phyloP scores from a whole-genome alignment of 345 rosid species.

The Pistacia vera region DNA sequence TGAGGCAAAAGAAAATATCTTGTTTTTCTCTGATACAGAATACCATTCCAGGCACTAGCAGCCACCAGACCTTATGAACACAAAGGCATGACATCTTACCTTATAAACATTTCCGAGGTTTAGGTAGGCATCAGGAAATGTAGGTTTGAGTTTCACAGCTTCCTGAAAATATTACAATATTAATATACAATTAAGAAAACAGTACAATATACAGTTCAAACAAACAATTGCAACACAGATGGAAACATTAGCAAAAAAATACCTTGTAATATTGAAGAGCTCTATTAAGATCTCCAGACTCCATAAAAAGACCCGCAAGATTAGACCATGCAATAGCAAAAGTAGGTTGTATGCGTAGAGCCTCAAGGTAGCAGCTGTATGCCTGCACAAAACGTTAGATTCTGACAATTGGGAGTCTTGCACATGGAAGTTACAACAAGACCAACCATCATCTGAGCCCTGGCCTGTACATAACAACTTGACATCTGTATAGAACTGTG shows the following conservation, averaged over 20 bases:
- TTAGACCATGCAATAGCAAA: conserved; percentile 99
- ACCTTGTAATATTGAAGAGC: conserved; percentile 98
- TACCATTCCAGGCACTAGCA: conserved; percentile 32
- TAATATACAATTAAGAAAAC: conserved; percentile 6
- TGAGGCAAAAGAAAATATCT: conserved; percentile 45
- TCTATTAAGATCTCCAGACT: conserved; percentile 89
- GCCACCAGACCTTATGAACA: conserved; percentile 32
- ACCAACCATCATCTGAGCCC: conserved; percentile 81
- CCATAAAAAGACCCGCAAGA: conserved; percentile 99
- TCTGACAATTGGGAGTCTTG: conserved; percentile 71
- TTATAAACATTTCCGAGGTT: conserved; percentile 97
- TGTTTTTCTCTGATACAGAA: conserved; percentile 39
- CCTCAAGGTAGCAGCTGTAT: conserved; percentile 93
- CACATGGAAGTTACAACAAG: conserved; percentile 76
- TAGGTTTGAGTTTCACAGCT: conserved; percentile 89
- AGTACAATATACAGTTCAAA: not conserved
- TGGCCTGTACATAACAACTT: conserved; percentile 66
- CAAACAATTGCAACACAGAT: not conserved
- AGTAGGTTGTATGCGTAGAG: conserved; percentile 90
- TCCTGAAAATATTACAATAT: conserved; percentile 54
- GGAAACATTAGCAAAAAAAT: not conserved
- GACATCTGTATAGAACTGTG: conserved; percentile 72
- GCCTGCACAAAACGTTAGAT: conserved; percentile 94
- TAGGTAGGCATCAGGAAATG: conserved; percentile 93
- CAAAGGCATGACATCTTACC: conserved; percentile 55